Base-by-base conservation (phyloP, 2,329 filamentous ascomycete genomes). In the Exophiala bonariae region DNA sequence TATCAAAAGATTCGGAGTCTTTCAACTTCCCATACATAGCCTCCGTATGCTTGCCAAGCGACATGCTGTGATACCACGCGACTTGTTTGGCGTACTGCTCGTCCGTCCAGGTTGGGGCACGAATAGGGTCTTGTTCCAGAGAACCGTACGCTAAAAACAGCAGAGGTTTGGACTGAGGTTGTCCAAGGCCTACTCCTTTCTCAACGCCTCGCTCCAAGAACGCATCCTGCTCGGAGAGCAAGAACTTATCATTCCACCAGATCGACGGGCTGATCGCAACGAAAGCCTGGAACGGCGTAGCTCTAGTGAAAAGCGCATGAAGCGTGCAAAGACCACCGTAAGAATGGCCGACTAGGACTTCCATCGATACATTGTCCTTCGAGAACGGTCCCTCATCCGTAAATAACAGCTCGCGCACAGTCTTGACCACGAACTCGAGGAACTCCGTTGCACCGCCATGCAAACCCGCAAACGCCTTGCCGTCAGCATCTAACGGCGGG, bases 301-400 rank as follows among this genome's bases (percentile, higher is more conserved):
- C 68, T 3, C 63, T 59, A 0, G 64, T 70, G 43, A 72, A 70
- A 7, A 77, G 62, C 0, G 69, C 61, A 48, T 76, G 71, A 3
- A 78, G 62, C 0, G 66, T 61, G 37, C 78, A 77, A 1, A 78
- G 60, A 0, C 73, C 76, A 2, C 73, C 74, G 19, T 74, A 76
- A 0, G 74, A 78, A 47, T 78, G 75, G 0, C 75, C 75, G 32
- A 69, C 76, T 1, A 78, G 60, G 0, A 71, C 75, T 39, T 71
- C 71, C 18, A 66, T 65, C 2, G 61, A 58, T 13, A 67, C 63
- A 0, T 50, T 55, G 2, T 66, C 55, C n/a, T 59, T 60, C 1
- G 56, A 62, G 46, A 62, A 73, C 19, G 50, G 61, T 19, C 13
- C 59, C 34, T 28, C 59, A 18, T 14, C 59, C 33, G 30, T 59